A percentile compares a stretch with the other conserved stretches of the same genome.
phyloP scores from a whole-genome alignment of 2,329 filamentous ascomycete genomes.

The Furcasterigmium sp. region DNA sequence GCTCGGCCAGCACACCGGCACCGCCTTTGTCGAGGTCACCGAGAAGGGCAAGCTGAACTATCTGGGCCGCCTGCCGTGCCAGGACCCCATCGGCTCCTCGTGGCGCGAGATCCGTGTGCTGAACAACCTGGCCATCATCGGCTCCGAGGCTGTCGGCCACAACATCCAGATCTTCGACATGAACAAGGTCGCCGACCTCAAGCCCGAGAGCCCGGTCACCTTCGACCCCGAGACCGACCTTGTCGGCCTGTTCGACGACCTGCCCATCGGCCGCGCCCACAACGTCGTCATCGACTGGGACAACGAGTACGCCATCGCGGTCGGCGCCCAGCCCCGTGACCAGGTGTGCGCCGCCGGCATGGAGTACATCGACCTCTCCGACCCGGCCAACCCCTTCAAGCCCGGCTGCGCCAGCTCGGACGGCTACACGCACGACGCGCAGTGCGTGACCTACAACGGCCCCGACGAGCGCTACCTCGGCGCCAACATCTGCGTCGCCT shows the following conservation, averaged over 20 bases:
- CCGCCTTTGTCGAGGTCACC: constrained; percentile 42
- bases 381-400: constrained; percentile 43
- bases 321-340: constrained; percentile 27
- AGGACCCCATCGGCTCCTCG: constrained; percentile 21
- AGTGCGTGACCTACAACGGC: constrained; percentile 48
- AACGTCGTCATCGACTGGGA: constrained; percentile 49
- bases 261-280: constrained; percentile 36
- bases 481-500: constrained; percentile 21
- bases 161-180: constrained; percentile 61
- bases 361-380: constrained; percentile 49
- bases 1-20: constrained; percentile 41
- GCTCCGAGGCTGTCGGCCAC: constrained; percentile 39
- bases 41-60: constrained; percentile 38
- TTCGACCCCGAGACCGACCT: constrained; percentile 21
- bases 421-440: constrained; percentile 47
- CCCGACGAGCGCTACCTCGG: constrained; percentile 38
- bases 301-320: constrained; percentile 35
- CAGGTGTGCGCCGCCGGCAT: constrained; percentile 40
- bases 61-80: constrained; percentile 38
- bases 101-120: constrained; percentile 38
- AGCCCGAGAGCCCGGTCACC: constrained; percentile 5
- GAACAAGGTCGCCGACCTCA: constrained; percentile 34
- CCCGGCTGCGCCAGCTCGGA: constrained; percentile 42
- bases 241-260: constrained; percentile 26
- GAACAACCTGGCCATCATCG: constrained; percentile 28